Conservation (phyloP, 2,329 filamentous ascomycete genomes). For the Neofusicoccum sp. region DNA sequence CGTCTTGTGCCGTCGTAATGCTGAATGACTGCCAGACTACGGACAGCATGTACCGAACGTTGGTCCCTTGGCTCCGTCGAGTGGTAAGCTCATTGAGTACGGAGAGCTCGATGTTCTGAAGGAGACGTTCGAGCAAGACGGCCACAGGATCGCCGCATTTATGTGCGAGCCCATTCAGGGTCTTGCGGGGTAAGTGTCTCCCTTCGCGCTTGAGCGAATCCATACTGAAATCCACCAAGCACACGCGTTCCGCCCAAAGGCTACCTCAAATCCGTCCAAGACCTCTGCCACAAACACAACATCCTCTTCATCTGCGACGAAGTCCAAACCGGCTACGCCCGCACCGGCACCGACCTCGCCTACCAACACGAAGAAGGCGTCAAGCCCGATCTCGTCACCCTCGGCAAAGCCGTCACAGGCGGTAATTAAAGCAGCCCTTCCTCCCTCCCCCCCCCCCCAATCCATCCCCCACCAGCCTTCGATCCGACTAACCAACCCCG, state of each 20-base stretch:
- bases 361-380: constrained; percentile 58
- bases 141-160: constrained; percentile 76
- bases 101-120: constrained; percentile 77
- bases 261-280: not conserved
- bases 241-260: not conserved
- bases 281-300: constrained; percentile 45
- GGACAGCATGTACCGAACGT: constrained; percentile 94
- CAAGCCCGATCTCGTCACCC: constrained; percentile 91
- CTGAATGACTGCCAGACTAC: constrained; percentile 69
- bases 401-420: constrained; percentile 64
- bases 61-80: constrained; percentile 79
- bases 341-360: constrained; percentile 40
- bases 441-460: too few relatives aligned
- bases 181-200: not conserved
- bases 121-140: constrained; percentile 80
- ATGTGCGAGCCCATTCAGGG: constrained; percentile 88
- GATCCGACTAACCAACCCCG: too few relatives aligned
- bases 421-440: not conserved
- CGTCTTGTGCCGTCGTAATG: constrained; percentile 51
- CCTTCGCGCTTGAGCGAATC: not conserved
- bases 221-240: not conserved
- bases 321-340: constrained; percentile 48
- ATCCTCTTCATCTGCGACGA: constrained; percentile 49
- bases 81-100: constrained; percentile 83
- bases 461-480: too few relatives aligned